A percentile compares a stretch with the other conserved stretches of the same genome.
These are phyloP conservation scores for Diatrype stigma DNA, from an alignment of 2,329 filamentous ascomycete species.

Conservation along the genomic window DNA sequence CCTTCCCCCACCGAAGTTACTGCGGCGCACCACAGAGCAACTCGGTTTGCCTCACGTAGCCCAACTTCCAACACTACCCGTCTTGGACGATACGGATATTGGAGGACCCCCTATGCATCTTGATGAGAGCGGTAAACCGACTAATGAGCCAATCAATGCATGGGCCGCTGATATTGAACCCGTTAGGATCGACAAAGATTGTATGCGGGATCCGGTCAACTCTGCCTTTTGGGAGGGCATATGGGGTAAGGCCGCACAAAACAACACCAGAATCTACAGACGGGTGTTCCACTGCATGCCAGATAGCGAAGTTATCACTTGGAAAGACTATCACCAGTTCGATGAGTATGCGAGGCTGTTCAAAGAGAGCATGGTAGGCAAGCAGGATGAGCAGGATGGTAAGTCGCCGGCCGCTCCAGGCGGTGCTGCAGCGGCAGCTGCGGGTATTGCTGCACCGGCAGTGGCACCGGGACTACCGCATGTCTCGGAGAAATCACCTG, in stretches of 20 bases:
- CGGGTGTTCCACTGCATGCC: constrained; percentile 96
- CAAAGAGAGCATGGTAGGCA: constrained; percentile 58
- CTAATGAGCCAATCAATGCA: constrained; percentile 43
- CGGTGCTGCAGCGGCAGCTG: constrained; percentile 12
- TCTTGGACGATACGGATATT: constrained; percentile 75
- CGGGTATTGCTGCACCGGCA: constrained; percentile 22
- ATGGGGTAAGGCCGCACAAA: constrained; percentile 82
- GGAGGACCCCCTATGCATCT: constrained; percentile 64
- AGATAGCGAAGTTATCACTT: constrained; percentile 87
- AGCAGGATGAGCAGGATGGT: constrained; percentile 49
- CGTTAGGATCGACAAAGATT: constrained; percentile 78
- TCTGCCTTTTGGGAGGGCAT: constrained; percentile 80
- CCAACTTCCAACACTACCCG: constrained; percentile 66
- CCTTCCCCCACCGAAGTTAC: constrained; percentile 55
- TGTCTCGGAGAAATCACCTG: constrained; percentile 18
- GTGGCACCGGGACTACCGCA: constrained; percentile 19
- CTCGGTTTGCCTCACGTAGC: constrained; percentile 64
- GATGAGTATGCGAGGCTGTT: constrained; percentile 74
- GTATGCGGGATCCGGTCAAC: constrained; percentile 87
- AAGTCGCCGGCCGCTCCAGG: constrained; percentile 30
- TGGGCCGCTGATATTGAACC: constrained; percentile 65
- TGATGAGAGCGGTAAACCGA: constrained; percentile 48
- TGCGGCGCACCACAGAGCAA: constrained; percentile 60
- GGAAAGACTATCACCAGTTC: constrained; percentile 89
- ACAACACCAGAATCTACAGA: constrained; percentile 93